Percentiles rank a stretch among this genome's conserved stretches.
Conservation (phyloP, 257 asterid species). For the Hygrophila difformis region DNA sequence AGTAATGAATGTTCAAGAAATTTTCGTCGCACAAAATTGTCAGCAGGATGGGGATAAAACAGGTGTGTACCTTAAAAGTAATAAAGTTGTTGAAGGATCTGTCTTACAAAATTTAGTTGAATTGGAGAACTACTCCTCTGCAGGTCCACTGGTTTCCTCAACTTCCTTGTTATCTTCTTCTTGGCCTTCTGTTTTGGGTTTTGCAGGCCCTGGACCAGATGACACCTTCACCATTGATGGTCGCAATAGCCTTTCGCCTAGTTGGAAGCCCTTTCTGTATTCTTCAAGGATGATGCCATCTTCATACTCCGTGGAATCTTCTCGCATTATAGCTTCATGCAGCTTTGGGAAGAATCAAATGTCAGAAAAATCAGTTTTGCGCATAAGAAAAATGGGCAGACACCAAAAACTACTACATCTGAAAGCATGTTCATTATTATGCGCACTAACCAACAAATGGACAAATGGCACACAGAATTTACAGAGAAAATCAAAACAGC, state of each 20-base stretch:
- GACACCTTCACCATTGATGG: constrained; percentile 95
- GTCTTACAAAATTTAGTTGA: constrained; percentile 11
- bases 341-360: constrained; percentile 26
- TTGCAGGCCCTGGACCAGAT: constrained; percentile 77
- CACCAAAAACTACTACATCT: too few species aligned
- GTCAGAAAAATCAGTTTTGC: constrained; percentile 14
- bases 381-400: too few species aligned
- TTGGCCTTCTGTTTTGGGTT: constrained; percentile 29
- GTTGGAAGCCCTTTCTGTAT: constrained; percentile 67
- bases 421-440: too few species aligned
- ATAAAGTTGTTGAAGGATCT: too few species aligned
- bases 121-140: constrained; percentile 21
- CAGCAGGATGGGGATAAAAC: too few species aligned
- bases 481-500: too few species aligned
- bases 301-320: constrained; percentile 65
- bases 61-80: too few species aligned
- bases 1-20: too few species aligned
- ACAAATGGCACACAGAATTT: too few species aligned
- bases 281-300: constrained; percentile 60
- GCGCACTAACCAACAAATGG: too few species aligned
- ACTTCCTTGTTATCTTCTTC: constrained; percentile 27
- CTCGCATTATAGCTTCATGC: constrained; percentile 91
- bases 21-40: too few species aligned
- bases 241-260: constrained; percentile 73
- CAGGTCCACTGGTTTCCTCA: constrained; percentile 21